Base-by-base conservation (phyloP, 2,329 filamentous ascomycete species). In the Diaporthe sp. region DNA sequence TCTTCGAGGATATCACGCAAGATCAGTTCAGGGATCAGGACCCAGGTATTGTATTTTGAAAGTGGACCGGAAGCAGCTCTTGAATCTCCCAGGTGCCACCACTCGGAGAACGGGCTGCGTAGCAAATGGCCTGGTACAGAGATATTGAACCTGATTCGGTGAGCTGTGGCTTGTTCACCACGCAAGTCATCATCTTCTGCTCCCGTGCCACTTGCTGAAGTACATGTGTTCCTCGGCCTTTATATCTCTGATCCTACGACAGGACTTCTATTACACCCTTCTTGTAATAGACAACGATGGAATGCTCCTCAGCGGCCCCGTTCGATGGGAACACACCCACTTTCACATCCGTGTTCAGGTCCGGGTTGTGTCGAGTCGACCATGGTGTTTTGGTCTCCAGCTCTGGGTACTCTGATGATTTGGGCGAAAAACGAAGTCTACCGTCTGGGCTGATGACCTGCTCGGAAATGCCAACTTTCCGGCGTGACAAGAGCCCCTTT, bases 321-420 rank as follows among this genome's bases (percentile, higher is more conserved):
- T 20, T 2, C 3, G 31, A 68, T 5, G 22, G 47, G 25, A 68
- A 12, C 31, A 51, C 49, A 47, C 65, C 65, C 22, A 68, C 22
- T 25, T 68, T 68, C 47, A 68, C 65, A 12, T 68, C 65, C 22
- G 65, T 68, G 8, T 68, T 68, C 7, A 68, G 47, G 7, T 39
- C 34, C 7, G 34, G 65, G 9, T 68, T 53, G 13, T 68, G 47
- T 25, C 31, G 31, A 7, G 47, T 7, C 31, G n/a, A 53, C 65
- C 47, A 53, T 7, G 34, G 31, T 28, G 15, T 53, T 28, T 39
- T 53, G 8, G 31, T 68, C 34, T 39, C 47, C 13, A 53, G 22
- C 3, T 31, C 9, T 17, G 12, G 34, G 6, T 39, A 3, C 15
- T 20, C 13, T 20, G 22, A 8, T 2, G 47, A 3, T 5, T 42